These are phyloP conservation scores for Pelargonium fulgidum DNA, from an alignment of 441 rosid species.

Conservation along the genomic window DNA sequence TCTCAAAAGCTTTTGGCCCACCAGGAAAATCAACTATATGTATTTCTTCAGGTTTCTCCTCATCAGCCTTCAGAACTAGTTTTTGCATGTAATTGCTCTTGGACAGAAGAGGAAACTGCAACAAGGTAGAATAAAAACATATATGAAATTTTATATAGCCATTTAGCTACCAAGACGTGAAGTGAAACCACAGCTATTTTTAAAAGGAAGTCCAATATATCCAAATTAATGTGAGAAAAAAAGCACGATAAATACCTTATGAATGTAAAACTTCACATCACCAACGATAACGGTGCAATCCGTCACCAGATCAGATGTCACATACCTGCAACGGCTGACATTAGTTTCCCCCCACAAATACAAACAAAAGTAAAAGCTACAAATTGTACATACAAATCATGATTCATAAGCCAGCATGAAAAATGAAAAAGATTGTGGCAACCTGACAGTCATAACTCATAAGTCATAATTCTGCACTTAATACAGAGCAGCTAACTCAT, in stretches of 20 bases:
- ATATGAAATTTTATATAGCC: constrained; percentile 8
- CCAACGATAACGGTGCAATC: constrained; percentile 67
- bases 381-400: not conserved
- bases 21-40: constrained; percentile 68
- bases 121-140: constrained; percentile 17
- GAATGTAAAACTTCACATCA: constrained; percentile 76
- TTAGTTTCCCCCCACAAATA: constrained; percentile 18
- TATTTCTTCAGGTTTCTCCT: constrained; percentile 55
- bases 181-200: not conserved
- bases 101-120: constrained; percentile 90
- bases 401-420: not conserved
- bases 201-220: not conserved
- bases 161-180: not conserved
- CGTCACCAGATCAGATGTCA: constrained; percentile 64
- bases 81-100: constrained; percentile 72
- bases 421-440: not conserved
- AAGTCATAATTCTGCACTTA: not conserved
- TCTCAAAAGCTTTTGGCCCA: constrained; percentile 83
- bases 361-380: constrained; percentile 4
- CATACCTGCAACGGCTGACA: constrained; percentile 47
- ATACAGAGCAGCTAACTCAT: constrained; percentile 1
- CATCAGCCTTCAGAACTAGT: constrained; percentile 44
- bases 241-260: constrained; percentile 48
- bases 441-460: not conserved
- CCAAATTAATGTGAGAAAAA: not conserved